These are phyloP conservation scores for Fomitopsis pulvina DNA, from an alignment of 768 basidiomycete genomes.

Conservation along the genomic window DNA sequence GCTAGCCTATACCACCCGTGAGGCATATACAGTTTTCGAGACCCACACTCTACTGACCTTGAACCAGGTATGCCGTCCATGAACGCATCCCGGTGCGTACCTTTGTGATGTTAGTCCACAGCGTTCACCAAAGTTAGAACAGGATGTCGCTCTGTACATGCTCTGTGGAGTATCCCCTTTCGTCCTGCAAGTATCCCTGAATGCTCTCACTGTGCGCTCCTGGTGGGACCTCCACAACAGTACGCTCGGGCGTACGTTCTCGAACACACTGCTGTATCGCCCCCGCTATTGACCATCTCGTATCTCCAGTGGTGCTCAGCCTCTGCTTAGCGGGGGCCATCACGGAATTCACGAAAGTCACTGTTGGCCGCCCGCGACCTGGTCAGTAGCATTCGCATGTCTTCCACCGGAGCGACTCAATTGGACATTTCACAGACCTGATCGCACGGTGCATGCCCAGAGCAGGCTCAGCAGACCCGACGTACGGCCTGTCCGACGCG, in stretches of 20 bases:
- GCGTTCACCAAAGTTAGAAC: background rate
- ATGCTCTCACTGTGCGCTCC: conserved; percentile 65
- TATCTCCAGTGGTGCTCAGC: conserved; percentile 59
- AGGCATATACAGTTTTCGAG: background rate
- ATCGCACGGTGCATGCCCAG: conserved; percentile 67
- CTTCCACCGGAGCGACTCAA: no score
- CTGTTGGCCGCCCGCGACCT: conserved; percentile 86
- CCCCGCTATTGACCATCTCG: conserved; percentile 1
- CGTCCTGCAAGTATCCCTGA: conserved; percentile 60
- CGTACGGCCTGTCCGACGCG: conserved; percentile 67
- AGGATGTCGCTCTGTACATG: conserved; percentile 20
- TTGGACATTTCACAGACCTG: conserved; percentile 36
- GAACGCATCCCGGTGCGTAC: conserved; percentile 69
- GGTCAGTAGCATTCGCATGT: conserved; percentile 42
- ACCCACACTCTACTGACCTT: background rate
- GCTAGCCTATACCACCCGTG: conserved; percentile 3
- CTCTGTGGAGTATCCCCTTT: conserved; percentile 60
- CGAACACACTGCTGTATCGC: background rate
- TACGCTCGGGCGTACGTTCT: conserved; percentile 35
- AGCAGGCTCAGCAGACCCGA: conserved; percentile 55
- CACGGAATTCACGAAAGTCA: conserved; percentile 81
- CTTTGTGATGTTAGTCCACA: background rate
- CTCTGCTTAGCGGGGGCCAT: conserved; percentile 70
- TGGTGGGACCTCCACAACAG: conserved; percentile 88
- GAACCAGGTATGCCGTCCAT: conserved; percentile 53